These are phyloP conservation scores for Arbutus unedo DNA, from an alignment of 148 eudicot species.

Conservation along the genomic window DNA sequence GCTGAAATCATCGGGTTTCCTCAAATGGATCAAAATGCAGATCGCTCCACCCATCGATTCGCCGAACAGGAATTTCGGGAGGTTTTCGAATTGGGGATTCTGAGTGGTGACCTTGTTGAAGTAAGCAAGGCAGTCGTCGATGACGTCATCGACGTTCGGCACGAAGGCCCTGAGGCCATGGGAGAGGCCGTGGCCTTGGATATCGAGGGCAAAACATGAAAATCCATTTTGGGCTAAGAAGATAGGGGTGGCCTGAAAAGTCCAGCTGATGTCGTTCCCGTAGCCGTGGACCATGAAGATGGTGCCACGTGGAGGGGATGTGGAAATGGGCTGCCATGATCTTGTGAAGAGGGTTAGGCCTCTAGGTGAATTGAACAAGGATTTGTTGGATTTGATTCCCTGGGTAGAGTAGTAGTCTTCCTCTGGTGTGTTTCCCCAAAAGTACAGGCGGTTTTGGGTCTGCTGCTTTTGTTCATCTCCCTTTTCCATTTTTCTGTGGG, in stretches of 20 bases:
- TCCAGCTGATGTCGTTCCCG: slow-evolving; percentile 97
- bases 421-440: slow-evolving; percentile 84
- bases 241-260: slow-evolving; percentile 80
- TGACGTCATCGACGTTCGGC: slow-evolving; percentile 56
- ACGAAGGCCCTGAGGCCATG: slow-evolving; percentile 71
- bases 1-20: slow-evolving; percentile 14
- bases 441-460: slow-evolving; percentile 25
- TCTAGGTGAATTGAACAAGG: slow-evolving; percentile 56
- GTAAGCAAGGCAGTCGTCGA: slow-evolving; percentile 47
- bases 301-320: slow-evolving; percentile 59
- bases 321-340: slow-evolving; percentile 61
- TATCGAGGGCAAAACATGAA: slow-evolving; percentile 77
- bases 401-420: slow-evolving; percentile 62
- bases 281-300: slow-evolving; percentile 94
- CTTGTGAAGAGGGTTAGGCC: slow-evolving; percentile 71
- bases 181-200: slow-evolving; percentile 83
- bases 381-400: slow-evolving; percentile 59
- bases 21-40: slow-evolving; percentile 56
- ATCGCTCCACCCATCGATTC: slow-evolving; percentile 99
- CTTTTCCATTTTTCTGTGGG: slow-evolving; percentile 24
- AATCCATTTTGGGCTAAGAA: slow-evolving; percentile 77
- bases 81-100: slow-evolving; percentile 13
- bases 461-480: slow-evolving; percentile 13
- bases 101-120: slow-evolving; percentile 34
- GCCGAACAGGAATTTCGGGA: slow-evolving; percentile 63